Conservation (phyloP, 192 early-diverging fungal species). For the Chytriomyces sp. region DNA sequence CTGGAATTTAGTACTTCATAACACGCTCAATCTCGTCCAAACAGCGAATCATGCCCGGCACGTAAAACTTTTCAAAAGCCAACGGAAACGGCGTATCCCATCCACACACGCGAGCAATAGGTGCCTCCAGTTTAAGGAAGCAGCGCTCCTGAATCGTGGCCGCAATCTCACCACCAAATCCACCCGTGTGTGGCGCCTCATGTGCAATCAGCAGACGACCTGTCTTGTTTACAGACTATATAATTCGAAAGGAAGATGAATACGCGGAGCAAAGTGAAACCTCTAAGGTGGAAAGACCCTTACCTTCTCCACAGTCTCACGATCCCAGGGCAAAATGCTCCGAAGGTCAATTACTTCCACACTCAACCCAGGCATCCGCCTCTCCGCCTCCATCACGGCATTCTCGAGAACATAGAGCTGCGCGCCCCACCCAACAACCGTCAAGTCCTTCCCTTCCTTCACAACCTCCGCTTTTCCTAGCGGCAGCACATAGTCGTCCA, state of each 20-base stretch:
- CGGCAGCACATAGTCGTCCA: conserved; percentile 87
- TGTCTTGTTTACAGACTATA: conserved; percentile 85
- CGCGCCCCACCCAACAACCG: conserved; percentile 88
- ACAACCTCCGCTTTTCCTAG: conserved; percentile 90
- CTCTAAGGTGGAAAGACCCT: neutral
- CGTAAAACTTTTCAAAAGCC: conserved; percentile 90
- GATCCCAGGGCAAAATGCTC: conserved; percentile 89
- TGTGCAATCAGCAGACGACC: conserved; percentile 90
- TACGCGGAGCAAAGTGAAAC: neutral
- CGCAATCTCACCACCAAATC: conserved; percentile 91
- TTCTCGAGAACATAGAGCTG: conserved; percentile 93
- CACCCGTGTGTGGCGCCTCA: conserved; percentile 87
- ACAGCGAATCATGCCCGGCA: conserved; percentile 81
- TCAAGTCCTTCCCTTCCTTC: conserved; percentile 79
- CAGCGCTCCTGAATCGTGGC: conserved; percentile 87
- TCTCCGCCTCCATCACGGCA: conserved; percentile 84
- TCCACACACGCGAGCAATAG: conserved; percentile 87
- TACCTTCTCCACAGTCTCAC: conserved; percentile 79
- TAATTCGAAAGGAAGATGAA: conserved; percentile 13
- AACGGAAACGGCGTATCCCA: conserved; percentile 91
- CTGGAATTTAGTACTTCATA: conserved; percentile 61
- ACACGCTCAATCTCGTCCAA: conserved; percentile 86
- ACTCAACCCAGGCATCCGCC: conserved; percentile 79
- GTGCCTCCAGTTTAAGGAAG: conserved; percentile 87
- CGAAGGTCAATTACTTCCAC: conserved; percentile 93